Percentiles rank a stretch among this genome's conserved stretches.
These are phyloP conservation scores for Babesia ovata DNA, from an alignment of 169 alveolate genomes.

Conservation along the genomic window DNA sequence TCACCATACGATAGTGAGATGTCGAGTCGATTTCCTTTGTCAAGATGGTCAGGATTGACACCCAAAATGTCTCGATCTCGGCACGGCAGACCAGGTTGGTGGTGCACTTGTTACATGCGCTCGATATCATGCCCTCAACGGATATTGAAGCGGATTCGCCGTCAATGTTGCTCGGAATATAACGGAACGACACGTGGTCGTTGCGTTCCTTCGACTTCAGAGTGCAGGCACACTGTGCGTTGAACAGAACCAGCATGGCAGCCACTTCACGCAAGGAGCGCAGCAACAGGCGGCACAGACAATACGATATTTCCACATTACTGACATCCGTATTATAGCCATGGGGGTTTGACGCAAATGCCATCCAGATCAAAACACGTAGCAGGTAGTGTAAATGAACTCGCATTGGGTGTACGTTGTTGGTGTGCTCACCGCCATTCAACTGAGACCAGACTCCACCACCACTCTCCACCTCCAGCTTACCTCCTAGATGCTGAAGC, in stretches of 20 bases:
- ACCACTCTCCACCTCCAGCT: slow-evolving; percentile 47
- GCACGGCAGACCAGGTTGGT: slow-evolving; percentile 39
- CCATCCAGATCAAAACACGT: slow-evolving; percentile 36
- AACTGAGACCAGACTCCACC: slow-evolving; percentile 49
- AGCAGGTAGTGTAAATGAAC: slow-evolving; percentile 42
- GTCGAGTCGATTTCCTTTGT: slow-evolving; percentile 24
- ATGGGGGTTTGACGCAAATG: slow-evolving; percentile 35
- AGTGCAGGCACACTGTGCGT: slow-evolving; percentile 5
- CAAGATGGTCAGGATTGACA: slow-evolving; percentile 31
- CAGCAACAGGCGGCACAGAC: slow-evolving; percentile 29
- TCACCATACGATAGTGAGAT: slow-evolving; percentile 30
- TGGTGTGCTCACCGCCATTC: neutral
- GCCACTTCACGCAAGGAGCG: slow-evolving; percentile 42
- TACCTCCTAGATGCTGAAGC: slow-evolving; percentile 60
- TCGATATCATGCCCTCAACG: slow-evolving; percentile 33
- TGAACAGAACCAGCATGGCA: slow-evolving; percentile 13
- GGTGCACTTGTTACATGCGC: slow-evolving; percentile 40
- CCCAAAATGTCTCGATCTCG: slow-evolving; percentile 64
- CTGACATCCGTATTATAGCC: neutral
- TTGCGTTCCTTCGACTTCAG: neutral
- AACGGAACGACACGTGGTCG: slow-evolving; percentile 36
- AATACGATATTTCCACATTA: slow-evolving; percentile 18
- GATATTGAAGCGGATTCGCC: slow-evolving; percentile 11
- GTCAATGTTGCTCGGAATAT: slow-evolving; percentile 32
- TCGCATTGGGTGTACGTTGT: slow-evolving; percentile 36